Base-by-base conservation (phyloP, 73 alveolate species). In the Symbiodinium natans region DNA sequence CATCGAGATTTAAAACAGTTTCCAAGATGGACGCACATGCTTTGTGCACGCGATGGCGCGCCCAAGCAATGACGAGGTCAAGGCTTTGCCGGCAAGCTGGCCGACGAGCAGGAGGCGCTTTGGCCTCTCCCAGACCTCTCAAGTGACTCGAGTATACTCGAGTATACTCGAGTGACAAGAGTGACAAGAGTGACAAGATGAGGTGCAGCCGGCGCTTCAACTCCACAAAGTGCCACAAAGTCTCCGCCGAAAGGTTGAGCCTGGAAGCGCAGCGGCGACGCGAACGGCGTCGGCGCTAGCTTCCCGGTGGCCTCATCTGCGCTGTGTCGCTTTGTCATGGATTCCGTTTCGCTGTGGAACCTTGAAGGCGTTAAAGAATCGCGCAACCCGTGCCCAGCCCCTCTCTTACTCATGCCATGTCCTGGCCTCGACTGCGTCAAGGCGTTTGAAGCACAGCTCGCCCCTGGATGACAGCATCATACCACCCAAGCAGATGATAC, bases 221-320 rank as follows among this genome's bases (percentile, higher is more conserved):
- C 8, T 27, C 39, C 34, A 0, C 77, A 21, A 63, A 2, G 31
- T 2, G 29, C 77, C 31, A 63, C 80, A 63, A 27, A 52, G 71
- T 23, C 71, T 8, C 31, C 27, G 5, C 21, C 38, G 59, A 6
- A 13, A 9, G 59, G 21, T 46, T 6, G 36, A 9, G 80, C 80
- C 80, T 63, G 80, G 36, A 63, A 63, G 80, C 80, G 40, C 19
- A 63, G 80, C 80, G 80, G 80, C 80, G 80, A 63, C 80, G 80
- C 80, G 80, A 63, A 63, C 80, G 80, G 80, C 80, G 80, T 63
- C 80, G 80, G 80, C 38, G 80, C 80, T n/a, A 29, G 80, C 80
- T 63, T 63, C 80, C 80, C 36, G 80, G 80, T 29, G 36, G 80
- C 80, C 80, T 52, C 1, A 29, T 52, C 71, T 25, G 80, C 40